Conservation (phyloP, 106 monocot species). For the Triglochin maritima region DNA sequence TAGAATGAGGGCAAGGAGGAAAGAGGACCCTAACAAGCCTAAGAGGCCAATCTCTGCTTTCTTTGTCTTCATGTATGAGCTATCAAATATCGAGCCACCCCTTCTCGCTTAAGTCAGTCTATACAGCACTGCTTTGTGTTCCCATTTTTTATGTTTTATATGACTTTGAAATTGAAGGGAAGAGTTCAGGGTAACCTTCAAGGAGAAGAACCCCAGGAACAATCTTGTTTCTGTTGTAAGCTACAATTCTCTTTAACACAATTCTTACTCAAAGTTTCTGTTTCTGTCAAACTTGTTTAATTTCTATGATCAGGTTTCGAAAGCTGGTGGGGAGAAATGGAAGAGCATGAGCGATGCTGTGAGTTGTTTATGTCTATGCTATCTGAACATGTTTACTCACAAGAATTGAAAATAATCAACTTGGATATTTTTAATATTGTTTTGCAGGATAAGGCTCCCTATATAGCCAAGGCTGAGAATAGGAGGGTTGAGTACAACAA, state of each 20-base stretch:
- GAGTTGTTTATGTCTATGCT: background rate
- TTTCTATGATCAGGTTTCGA: conserved; percentile 32
- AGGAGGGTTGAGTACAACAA: conserved; percentile 64
- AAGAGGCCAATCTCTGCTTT: conserved; percentile 41
- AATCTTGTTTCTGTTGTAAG: conserved; percentile 68
- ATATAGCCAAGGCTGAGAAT: conserved; percentile 62
- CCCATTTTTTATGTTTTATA: background rate
- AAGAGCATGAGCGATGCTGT: conserved; percentile 23
- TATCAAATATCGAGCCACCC: background rate
- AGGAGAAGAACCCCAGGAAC: conserved; percentile 77
- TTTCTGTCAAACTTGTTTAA: too few relatives aligned
- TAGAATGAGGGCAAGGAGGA: conserved; percentile 11
- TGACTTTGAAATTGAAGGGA: conserved; percentile 31
- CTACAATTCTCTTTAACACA: background rate
- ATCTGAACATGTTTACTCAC: background rate
- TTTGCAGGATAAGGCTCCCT: conserved; percentile 76
- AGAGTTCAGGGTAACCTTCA: conserved; percentile 65
- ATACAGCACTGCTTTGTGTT: background rate
- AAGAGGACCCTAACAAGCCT: conserved; percentile 37
- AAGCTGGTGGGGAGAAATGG: conserved; percentile 49
- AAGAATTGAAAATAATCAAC: too few relatives aligned
- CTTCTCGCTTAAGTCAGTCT: background rate
- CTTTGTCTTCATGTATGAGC: conserved; percentile 40
- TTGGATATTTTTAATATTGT: too few relatives aligned
- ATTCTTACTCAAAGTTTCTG: too few relatives aligned